Conservation (phyloP, 768 basidiomycete species). For the Hysterangium stoloniferum region DNA sequence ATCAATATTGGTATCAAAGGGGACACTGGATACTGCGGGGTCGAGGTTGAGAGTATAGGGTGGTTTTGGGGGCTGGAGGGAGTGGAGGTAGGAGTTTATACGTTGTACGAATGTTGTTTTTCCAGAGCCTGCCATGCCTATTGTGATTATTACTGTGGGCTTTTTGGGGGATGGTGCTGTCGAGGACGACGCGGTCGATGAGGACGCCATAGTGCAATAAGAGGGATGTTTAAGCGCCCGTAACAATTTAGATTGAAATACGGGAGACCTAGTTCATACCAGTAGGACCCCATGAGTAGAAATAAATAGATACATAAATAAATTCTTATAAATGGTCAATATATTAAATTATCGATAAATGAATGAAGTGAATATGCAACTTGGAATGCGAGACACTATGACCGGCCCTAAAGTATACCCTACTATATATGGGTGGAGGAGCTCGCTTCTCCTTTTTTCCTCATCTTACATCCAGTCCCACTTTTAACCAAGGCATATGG, state of each 20-base stretch:
- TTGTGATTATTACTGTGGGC: slow-evolving; percentile 80
- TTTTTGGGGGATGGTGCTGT: slow-evolving; percentile 21
- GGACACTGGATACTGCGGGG: slow-evolving; percentile 85
- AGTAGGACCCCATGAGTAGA: too few relatives aligned
- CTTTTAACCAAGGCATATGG: slow-evolving; percentile 5
- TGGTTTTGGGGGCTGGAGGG: slow-evolving; percentile 47
- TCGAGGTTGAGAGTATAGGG: slow-evolving; percentile 98
- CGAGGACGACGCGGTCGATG: background rate
- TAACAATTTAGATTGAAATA: too few relatives aligned
- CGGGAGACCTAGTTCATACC: too few relatives aligned
- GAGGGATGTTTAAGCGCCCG: too few relatives aligned
- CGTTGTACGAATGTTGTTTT: slow-evolving; percentile 97
- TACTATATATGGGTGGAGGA: background rate
- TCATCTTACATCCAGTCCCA: slow-evolving; percentile 4
- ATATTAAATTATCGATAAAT: too few relatives aligned
- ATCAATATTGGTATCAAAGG: slow-evolving; percentile 96
- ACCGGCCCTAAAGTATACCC: background rate
- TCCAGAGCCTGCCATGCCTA: slow-evolving; percentile 95
- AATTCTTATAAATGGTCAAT: too few relatives aligned
- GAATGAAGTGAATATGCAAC: background rate
- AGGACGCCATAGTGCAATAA: slow-evolving; percentile 11
- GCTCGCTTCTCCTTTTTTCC: background rate
- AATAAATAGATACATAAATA: too few relatives aligned
- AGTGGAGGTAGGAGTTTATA: slow-evolving; percentile 86
- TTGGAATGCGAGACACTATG: background rate